Evolutionary conservation across 257 asterid species (phyloP).

Genomic region (Haberlea rhodopensis): DNA sequence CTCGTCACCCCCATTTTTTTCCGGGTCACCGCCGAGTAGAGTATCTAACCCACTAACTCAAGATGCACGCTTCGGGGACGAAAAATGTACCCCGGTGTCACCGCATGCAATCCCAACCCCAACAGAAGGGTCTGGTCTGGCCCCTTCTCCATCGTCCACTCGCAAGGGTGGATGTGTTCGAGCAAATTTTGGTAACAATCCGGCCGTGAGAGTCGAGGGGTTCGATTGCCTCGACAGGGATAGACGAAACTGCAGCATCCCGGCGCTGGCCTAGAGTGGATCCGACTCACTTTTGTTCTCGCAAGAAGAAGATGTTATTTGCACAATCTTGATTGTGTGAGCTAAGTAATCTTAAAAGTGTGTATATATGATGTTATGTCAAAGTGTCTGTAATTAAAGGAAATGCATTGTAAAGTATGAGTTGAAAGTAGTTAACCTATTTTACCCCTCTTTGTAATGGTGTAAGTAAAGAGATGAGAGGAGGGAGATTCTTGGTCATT

Average conservation of each 20-base stretch:
- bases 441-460: constrained; percentile 47
- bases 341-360: constrained; percentile 33
- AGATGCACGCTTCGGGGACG: constrained; percentile 83
- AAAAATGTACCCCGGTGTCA: constrained; percentile 49
- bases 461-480: constrained; percentile 59
- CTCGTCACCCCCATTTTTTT: too few relatives aligned
- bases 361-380: constrained; percentile 48
- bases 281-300: constrained; percentile 26
- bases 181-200: constrained; percentile 87
- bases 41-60: too few relatives aligned
- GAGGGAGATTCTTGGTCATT: constrained; percentile 24
- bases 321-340: constrained; percentile 45
- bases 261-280: constrained; percentile 67
- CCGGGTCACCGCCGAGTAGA: too few relatives aligned
- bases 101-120: constrained; percentile 62
- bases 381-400: constrained; percentile 50
- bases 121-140: constrained; percentile 51
- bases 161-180: constrained; percentile 74
- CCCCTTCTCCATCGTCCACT: constrained; percentile 57
- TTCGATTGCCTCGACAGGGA: too few relatives aligned
- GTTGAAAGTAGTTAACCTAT: constrained; percentile 39
- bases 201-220: constrained; percentile 93
- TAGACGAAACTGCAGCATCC: constrained; percentile 92
- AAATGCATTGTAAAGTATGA: constrained; percentile 44
- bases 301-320: constrained; percentile 27